phyloP scores from a whole-genome alignment of 768 basidiomycete species.

The Lactarius quietus region DNA sequence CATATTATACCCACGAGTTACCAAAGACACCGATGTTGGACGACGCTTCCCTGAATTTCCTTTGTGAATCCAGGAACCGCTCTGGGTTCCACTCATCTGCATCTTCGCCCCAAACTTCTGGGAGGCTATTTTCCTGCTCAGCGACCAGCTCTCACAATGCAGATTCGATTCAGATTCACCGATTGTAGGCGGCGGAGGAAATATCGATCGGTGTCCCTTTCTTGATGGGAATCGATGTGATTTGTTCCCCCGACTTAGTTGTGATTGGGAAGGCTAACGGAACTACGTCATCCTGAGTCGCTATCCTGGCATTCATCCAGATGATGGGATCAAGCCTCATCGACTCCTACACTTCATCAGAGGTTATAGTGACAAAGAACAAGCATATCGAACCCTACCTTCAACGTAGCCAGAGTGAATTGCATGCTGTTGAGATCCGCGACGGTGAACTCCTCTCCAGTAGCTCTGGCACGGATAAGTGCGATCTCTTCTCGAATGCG shows the following conservation, averaged over 20 bases:
- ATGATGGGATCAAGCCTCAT: constrained; percentile 1
- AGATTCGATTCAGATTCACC: neutral
- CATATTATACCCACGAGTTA: neutral
- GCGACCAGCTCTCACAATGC: neutral
- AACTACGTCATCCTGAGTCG: constrained; percentile 7
- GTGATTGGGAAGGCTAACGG: constrained; percentile 11
- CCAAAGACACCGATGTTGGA: constrained; percentile 7
- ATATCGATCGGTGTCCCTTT: constrained; percentile 12
- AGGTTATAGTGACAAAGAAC: too few species aligned
- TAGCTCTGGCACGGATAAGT: constrained; percentile 6
- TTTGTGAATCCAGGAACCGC: constrained; percentile 8
- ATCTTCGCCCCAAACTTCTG: constrained; percentile 10
- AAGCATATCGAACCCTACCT: constrained; percentile 5
- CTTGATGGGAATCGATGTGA: constrained; percentile 10
- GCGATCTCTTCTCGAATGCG: constrained; percentile 22
- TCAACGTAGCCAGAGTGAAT: constrained; percentile 1
- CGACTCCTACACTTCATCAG: neutral
- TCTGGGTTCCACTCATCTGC: constrained; percentile 14
- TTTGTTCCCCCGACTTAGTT: constrained; percentile 8
- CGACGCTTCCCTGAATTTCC: neutral
- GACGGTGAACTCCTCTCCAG: neutral
- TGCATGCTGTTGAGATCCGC: neutral
- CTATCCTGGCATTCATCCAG: neutral
- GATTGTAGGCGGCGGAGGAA: neutral
- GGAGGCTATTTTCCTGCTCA: neutral